Percentiles rank a stretch among this genome's conserved stretches.
Conservation (phyloP, 2,329 filamentous ascomycete species). For the Fusarium siculi region DNA sequence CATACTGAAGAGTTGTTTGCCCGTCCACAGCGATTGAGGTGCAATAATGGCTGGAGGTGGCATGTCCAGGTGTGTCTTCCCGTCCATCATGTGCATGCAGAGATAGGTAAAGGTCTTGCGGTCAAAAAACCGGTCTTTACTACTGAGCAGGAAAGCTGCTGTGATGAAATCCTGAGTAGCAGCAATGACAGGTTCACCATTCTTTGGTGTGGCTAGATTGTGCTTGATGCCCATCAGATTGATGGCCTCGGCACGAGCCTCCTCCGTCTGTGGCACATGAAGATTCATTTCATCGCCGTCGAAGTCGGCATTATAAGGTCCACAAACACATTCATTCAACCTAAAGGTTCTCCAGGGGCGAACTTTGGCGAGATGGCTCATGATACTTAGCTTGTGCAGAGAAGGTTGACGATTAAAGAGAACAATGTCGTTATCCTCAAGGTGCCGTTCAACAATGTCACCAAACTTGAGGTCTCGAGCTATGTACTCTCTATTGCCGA, state of each 20-base stretch:
- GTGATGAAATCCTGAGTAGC: slow-evolving; percentile 99
- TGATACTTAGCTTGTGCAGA: slow-evolving; percentile 97
- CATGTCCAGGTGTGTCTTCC: slow-evolving; percentile 79
- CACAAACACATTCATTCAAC: slow-evolving; percentile 97
- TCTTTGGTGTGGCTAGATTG: slow-evolving; percentile 95
- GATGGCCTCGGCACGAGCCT: slow-evolving; percentile 93
- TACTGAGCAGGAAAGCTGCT: slow-evolving; percentile 88
- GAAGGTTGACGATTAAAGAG: slow-evolving; percentile 98
- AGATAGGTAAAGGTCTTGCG: slow-evolving; percentile 88
- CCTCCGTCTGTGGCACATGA: slow-evolving; percentile 97
- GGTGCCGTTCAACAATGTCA: slow-evolving; percentile 91
- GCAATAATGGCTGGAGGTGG: slow-evolving; percentile 89
- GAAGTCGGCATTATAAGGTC: slow-evolving; percentile 98
- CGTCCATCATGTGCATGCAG: slow-evolving; percentile 93
- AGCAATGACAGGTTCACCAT: slow-evolving; percentile 96
- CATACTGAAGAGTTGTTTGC: slow-evolving; percentile 95
- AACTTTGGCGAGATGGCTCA: slow-evolving; percentile 93
- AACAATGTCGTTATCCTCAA: slow-evolving; percentile 95
- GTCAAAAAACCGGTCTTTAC: slow-evolving; percentile 93
- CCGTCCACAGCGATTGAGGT: slow-evolving; percentile 85
- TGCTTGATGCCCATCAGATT: slow-evolving; percentile 98
- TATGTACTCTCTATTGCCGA: slow-evolving; percentile 71
- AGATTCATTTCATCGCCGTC: slow-evolving; percentile 99
- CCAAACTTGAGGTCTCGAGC: slow-evolving; percentile 81
- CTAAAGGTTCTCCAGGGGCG: slow-evolving; percentile 96